Evolutionary conservation across 176 grass and related monocot genomes (phyloP), one percentile per base, ranked within the genome.

Genomic region (Thalia dealbata): DNA sequence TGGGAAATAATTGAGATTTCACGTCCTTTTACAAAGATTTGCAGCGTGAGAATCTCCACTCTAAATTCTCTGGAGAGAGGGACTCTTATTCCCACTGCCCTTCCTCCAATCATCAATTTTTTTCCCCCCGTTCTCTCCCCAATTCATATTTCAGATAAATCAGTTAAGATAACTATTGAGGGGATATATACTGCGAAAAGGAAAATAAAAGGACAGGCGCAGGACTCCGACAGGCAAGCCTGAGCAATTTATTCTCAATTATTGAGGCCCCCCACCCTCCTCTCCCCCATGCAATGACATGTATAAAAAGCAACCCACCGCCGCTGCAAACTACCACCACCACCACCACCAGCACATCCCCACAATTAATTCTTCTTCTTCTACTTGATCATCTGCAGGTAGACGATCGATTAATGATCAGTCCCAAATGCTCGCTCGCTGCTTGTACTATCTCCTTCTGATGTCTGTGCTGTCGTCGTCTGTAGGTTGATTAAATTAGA

Each of bases 1-100:
- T 72, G 46, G 10, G n/a, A 46, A 54, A 72, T 72, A 72, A 72
- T 72, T 72, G 69, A 72, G 69, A 72, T 72, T 52, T 52, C 27
- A 51, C 26, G 69, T 54, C 46, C 69, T 72, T 72, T 72, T 72
- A 72, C 69, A 19, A 72, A 72, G 69, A 72, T 72, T 52, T 72
- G 69, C 69, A 52, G 69, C 45, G 69, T 72, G 48, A 72, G 69
- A 72, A 72, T 72, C 46, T n/a, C n/a, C n/a, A n/a, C 29, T 54
- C 13, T 72, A 72, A 72, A 72, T 45, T 52, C 50, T 24, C n/a
- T n/a, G n/a, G n/a, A 72, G 43, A 52, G 12, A 71, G 0, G 45
- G 48, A 28, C 44, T 72, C 46, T 11, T 15, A 72, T 72, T 13
- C 50, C 15, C n/a, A n/a, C n/a, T n/a, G n/a, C 4, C 46, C 43